Conservation (phyloP, 73 alveolate genomes). For the Tetrahymena borealis region DNA sequence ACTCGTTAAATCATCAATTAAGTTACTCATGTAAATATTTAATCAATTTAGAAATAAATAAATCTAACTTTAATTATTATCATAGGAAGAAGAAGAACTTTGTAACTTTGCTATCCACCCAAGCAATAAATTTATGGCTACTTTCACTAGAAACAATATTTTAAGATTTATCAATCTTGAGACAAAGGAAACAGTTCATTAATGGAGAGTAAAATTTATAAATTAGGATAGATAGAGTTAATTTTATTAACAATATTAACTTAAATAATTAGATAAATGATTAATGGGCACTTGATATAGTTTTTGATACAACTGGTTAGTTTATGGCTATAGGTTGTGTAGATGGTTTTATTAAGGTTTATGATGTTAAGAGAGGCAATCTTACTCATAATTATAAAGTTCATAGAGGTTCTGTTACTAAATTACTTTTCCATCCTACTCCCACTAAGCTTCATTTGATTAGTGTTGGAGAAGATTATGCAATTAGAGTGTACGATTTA, state of each 20-base stretch:
- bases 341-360: neutral
- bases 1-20: neutral
- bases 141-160: slow-evolving; percentile 37
- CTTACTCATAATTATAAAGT: neutral
- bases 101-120: slow-evolving; percentile 18
- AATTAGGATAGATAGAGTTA: slow-evolving; percentile 6
- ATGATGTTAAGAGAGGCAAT: neutral
- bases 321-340: neutral
- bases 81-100: slow-evolving; percentile 26
- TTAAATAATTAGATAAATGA: slow-evolving; percentile 7
- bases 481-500: neutral
- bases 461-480: neutral
- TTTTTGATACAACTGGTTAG: neutral
- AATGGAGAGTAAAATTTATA: slow-evolving; percentile 21
- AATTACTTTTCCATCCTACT: neutral
- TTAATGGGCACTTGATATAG: slow-evolving; percentile 29
- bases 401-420: neutral
- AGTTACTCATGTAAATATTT: neutral
- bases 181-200: slow-evolving; percentile 23
- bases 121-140: slow-evolving; percentile 34
- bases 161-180: slow-evolving; percentile 19
- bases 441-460: neutral
- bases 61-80: neutral
- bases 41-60: neutral
- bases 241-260: slow-evolving; percentile 1